A percentile compares a stretch with the other conserved stretches of the same genome.
Conservation (phyloP, 768 basidiomycete species). For the Macrolepiota albuminosa region DNA sequence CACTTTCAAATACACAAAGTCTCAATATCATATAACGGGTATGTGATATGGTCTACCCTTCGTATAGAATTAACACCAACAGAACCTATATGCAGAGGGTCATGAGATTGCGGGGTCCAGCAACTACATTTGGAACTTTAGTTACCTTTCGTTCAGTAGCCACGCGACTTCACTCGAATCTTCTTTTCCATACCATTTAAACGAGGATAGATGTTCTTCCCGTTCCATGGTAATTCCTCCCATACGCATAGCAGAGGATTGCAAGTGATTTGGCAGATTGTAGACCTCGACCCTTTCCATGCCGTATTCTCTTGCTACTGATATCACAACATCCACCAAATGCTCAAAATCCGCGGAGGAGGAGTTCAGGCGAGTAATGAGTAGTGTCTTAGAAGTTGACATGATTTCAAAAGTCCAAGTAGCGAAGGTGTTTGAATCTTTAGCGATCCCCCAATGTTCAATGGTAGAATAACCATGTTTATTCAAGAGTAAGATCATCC, state of each 20-base stretch:
- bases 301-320: conserved; percentile 28
- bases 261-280: conserved; percentile 34
- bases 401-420: conserved; percentile 41
- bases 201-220: conserved; percentile 34
- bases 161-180: conserved; percentile 30
- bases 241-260: conserved; percentile 18
- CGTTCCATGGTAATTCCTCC: conserved; percentile 30
- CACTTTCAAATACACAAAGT: not conserved
- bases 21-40: not conserved
- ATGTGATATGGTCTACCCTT: not conserved
- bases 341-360: conserved; percentile 24
- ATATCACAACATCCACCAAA: conserved; percentile 30
- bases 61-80: conserved; percentile 28
- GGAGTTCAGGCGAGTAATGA: conserved; percentile 38
- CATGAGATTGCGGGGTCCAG: not conserved
- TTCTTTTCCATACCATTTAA: conserved; percentile 49
- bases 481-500: conserved; percentile 21
- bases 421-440: conserved; percentile 24
- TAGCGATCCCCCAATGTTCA: conserved; percentile 27
- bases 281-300: conserved; percentile 42
- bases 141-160: conserved; percentile 45
- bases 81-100: conserved; percentile 24
- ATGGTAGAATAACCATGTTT: conserved; percentile 12
- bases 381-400: conserved; percentile 28
- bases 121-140: not conserved